Percentiles rank a stretch among this genome's conserved stretches.
Conservation (phyloP, 495 filamentous ascomycete species). For the Penicillium fimorum region DNA sequence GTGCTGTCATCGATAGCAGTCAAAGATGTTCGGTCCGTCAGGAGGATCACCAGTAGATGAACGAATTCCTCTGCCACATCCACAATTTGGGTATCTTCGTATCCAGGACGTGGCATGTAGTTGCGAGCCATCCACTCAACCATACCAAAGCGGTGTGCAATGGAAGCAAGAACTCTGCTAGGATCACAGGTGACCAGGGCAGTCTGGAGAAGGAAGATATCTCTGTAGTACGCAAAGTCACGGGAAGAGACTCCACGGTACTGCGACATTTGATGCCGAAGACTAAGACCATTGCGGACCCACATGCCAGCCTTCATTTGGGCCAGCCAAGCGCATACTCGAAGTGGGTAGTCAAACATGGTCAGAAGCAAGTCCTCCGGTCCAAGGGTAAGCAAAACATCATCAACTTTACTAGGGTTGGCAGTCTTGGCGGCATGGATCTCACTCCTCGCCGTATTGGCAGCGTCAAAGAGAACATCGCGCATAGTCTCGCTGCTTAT, state of each 20-base stretch:
- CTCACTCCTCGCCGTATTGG: slow-evolving; percentile 40
- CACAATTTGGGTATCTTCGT: slow-evolving; percentile 81
- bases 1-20: slow-evolving; percentile 66
- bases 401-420: slow-evolving; percentile 15
- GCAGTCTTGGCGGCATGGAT: slow-evolving; percentile 20
- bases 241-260: slow-evolving; percentile 84
- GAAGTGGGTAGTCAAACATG: slow-evolving; percentile 87
- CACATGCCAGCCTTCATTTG: slow-evolving; percentile 99
- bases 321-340: slow-evolving; percentile 92
- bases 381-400: slow-evolving; percentile 25
- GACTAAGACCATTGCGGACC: slow-evolving; percentile 94
- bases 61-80: slow-evolving; percentile 96
- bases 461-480: slow-evolving; percentile 58
- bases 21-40: slow-evolving; percentile 84
- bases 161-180: slow-evolving; percentile 78
- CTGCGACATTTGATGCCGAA: slow-evolving; percentile 89
- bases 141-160: slow-evolving; percentile 88
- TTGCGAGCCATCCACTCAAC: slow-evolving; percentile 83
- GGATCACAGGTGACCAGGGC: slow-evolving; percentile 85
- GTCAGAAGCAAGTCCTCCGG: slow-evolving; percentile 80
- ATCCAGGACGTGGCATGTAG: slow-evolving; percentile 65
- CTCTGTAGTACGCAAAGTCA: slow-evolving; percentile 89
- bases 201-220: slow-evolving; percentile 91
- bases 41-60: slow-evolving; percentile 83
- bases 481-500: slow-evolving; percentile 66